These are phyloP conservation scores for Fomitopsis serialis DNA, from an alignment of 768 basidiomycete species.

Conservation along the genomic window DNA sequence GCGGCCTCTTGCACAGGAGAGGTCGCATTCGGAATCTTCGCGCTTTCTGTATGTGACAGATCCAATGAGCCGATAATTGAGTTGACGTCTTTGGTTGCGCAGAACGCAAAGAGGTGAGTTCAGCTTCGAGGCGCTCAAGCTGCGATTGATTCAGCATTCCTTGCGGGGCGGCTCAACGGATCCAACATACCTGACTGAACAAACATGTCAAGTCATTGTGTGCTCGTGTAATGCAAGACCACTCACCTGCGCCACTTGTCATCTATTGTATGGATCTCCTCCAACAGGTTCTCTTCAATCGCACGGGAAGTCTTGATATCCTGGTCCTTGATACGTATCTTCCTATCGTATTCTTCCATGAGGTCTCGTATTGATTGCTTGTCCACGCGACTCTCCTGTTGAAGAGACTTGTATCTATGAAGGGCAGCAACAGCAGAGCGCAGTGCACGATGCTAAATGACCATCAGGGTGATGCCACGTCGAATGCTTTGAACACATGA, in stretches of 20 bases:
- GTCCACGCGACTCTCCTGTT: constrained; percentile 9
- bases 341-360: constrained; percentile 8
- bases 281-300: constrained; percentile 15
- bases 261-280: constrained; percentile 7
- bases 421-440: constrained; percentile 30
- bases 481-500: constrained; percentile 14
- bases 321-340: constrained; percentile 13
- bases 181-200: neutral
- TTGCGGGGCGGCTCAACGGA: neutral
- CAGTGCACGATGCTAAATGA: constrained; percentile 27
- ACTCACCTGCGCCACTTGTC: constrained; percentile 5
- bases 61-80: neutral
- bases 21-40: too few relatives aligned
- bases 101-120: neutral
- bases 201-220: neutral
- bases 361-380: constrained; percentile 9
- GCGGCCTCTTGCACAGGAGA: neutral
- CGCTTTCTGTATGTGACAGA: too few relatives aligned
- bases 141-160: neutral
- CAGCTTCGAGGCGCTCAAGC: neutral
- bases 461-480: neutral
- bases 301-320: constrained; percentile 11
- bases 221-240: neutral
- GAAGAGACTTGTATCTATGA: constrained; percentile 33
- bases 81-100: neutral